Base-by-base conservation (phyloP, 345 rosid species). In the Erysimum cheiranthoides region DNA sequence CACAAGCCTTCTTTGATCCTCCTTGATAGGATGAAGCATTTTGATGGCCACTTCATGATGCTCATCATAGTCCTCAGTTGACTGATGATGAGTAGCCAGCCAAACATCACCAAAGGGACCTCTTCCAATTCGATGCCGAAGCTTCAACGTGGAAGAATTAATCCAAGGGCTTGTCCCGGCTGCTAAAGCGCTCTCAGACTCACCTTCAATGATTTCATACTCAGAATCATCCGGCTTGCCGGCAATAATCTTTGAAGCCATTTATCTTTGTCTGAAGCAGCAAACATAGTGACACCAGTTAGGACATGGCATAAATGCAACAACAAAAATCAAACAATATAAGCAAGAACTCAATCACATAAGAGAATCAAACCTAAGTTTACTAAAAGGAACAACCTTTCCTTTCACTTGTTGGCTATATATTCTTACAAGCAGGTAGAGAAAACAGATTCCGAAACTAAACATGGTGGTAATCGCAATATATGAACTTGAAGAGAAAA, bases 81-180 rank as follows among this genome's bases (percentile, higher is more conserved):
- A 86, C 49, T 73, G 90, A 80, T 90, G 90, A 85, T 78, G 88
- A 66, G 99, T 95, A 53, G 94, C 97, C 54, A 95, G 78, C 96
- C 96, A 95, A 67, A 88, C 93, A 80, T 95, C 99, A 32, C 99
- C 97, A 70, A 92, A 95, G 13, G 88, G 85, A 12, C 99, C 99
- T 84, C 97, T 85, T 66, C 99, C 99, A 36, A 95, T 90, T 30
- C 97, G 85, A 73, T 95, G 97, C 36, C 93, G 82, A 60, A 90
- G 92, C 82, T 87, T 92, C 82, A 95, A 78, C 12, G 76, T 40
- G 0, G 86, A 60, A 5, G 97, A 89, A 10, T 92, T 89, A 63
- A 92, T 86, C 99, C 97, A 87, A 0, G 86, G 85, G 66, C 83
- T 82, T 3, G 78, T 76, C 76, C 80, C 81, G 59, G 76, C 77